Base-by-base conservation (phyloP, 2,329 filamentous ascomycete species). In the Xylariaceae sp. region DNA sequence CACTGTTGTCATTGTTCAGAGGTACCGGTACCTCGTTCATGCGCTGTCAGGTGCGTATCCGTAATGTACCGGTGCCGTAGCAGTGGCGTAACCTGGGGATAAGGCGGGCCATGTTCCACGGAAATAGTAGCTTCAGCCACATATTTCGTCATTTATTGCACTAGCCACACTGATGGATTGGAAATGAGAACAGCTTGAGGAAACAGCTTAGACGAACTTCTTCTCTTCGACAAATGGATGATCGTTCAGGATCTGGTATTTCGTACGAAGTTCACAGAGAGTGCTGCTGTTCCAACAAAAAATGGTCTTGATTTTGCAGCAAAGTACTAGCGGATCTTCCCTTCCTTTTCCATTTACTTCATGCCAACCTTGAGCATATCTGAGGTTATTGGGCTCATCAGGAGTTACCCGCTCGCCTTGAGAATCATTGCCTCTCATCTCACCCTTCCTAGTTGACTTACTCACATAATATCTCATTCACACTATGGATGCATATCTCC, bases 71-170 rank as follows among this genome's bases (percentile, higher is more conserved):
- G 23, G 23, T 30, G 48, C 48, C 17, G 48, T 50, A 4, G 37
- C 37, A 42, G 37, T 42, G 13, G 37, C 13, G 37, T 9, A 42
- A 30, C 23, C 23, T 30, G 23, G 23, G 23, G 23, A 30, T 30
- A 30, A 30, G 23, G 23, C 23, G 23, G 23, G 23, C 23, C 23
- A 4, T 30, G 23, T 1, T 23, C 23, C 23, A 2, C 23, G 23
- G 23, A 30, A 30, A 30, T 30, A 30, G 23, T 9, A 57, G 58
- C 62, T 59, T 57, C 61, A 60, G 63, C 63, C 62, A 61, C 56
- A 56, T 10, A 30, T 30, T 30, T 30, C 23, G 23, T 30, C 23
- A 30, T 30, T 4, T 5, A 30, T 30, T 1, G 23, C 23, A 15
- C 55, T 23, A 57, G 55, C 55, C 55, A 57, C 55, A 52, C 2